Conservation (phyloP, 129 eudicot species). For the Artemisia annua region DNA sequence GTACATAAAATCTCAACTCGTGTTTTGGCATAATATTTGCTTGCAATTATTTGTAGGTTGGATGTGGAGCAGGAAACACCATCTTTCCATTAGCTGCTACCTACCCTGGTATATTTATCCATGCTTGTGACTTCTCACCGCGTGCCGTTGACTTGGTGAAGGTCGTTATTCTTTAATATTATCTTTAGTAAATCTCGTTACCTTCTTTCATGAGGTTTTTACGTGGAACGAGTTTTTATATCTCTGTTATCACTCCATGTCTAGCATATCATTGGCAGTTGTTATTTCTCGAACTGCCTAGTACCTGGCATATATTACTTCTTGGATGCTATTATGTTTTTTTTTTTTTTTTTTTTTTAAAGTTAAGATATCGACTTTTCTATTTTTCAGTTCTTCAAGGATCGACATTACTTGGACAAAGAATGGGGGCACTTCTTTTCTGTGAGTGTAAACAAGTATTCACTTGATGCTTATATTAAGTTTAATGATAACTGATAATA, state of each 20-base stretch:
- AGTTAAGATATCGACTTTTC: conserved; percentile 13
- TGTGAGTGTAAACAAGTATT: conserved; percentile 53
- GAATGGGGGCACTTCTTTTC: conserved; percentile 93
- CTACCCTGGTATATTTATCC: conserved; percentile 64
- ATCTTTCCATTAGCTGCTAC: conserved; percentile 81
- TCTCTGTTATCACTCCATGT: background rate
- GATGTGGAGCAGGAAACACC: conserved; percentile 97
- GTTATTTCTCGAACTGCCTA: no score
- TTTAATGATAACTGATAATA: background rate
- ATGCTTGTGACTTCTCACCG: conserved; percentile 96
- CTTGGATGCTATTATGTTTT: background rate
- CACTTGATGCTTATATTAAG: background rate
- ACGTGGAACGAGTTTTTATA: background rate
- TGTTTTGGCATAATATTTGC: conserved; percentile 12
- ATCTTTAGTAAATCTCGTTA: conserved; percentile 1
- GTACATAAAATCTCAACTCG: background rate
- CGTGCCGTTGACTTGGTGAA: conserved; percentile 85
- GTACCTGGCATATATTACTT: no score
- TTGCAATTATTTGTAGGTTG: conserved; percentile 53
- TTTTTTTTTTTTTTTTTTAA: no score
- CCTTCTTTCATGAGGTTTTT: background rate
- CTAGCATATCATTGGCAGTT: no score
- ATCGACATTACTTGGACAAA: conserved; percentile 96
- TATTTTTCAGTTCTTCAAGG: conserved; percentile 83
- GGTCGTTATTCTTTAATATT: conserved; percentile 45